Evolutionary conservation across 2,329 filamentous ascomycete genomes (phyloP), one percentile per base, ranked within the genome.

Genomic region (Aphanoascus verrucosus): DNA sequence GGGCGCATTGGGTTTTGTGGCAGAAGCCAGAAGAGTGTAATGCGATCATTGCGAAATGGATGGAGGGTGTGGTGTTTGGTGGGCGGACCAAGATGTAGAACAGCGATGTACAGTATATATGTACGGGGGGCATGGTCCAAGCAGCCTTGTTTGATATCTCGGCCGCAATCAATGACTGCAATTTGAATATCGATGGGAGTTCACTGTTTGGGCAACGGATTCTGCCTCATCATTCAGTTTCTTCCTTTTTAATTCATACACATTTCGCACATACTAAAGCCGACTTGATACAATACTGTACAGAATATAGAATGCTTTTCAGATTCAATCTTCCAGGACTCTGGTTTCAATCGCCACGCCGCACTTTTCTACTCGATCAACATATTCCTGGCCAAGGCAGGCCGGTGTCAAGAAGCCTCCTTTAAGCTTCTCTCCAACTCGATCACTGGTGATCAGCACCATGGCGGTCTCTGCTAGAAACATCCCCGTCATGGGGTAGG

Each of bases 1-100:
- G 84, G 0, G 74, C 77, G 15, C 93, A 97, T 69, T 97, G 91
- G 91, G 86, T 84, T 44, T 70, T 94, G 65, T 83, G 81, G 74
- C 81, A 95, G 73, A 80, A 79, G 58, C 77, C 84, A 0, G 78
- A 76, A 19, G 80, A 84, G 61, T 80, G 88, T 2, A 96, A 96
- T 67, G 67, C 65, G 48, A 72, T 82, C 56, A 75, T 95, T 60
- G 75, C 72, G 53, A 74, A 77, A 54, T 95, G 89, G 79, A 60
- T 94, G 56, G 75, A 78, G 55, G 71, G 69, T 14, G 75, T 83
- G 42, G 76, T 74, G 2, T 73, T 75, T 56, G 68, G 66, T 23
- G 69, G 62, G 54, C 71, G 69, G 60, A 71, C 71, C 56, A 74
- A 70, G 56, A 44, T 59, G 32, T 59, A 54, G 17, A n/a, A 11